Percentiles rank a stretch among this genome's conserved stretches.
phyloP scores from a whole-genome alignment of 2,329 filamentous ascomycete genomes.

The Neonectria punicea region DNA sequence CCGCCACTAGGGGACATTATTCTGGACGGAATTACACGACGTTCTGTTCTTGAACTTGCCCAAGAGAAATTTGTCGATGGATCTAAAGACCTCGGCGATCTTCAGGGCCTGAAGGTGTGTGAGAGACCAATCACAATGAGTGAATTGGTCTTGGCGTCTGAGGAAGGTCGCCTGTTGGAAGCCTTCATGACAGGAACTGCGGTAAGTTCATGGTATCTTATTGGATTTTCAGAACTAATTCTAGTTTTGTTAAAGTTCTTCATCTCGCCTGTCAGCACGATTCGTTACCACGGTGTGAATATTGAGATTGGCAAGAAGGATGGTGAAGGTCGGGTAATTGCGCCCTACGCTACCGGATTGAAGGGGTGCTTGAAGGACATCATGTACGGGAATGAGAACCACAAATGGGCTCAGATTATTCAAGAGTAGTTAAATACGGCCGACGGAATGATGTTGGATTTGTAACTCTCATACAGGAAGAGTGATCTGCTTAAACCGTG shows the following conservation, averaged over 20 bases:
- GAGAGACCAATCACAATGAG: conserved; percentile 1
- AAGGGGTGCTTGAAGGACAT: background rate
- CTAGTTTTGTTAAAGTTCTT: background rate
- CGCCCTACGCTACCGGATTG: background rate
- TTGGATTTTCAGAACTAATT: background rate
- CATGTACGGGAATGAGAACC: background rate
- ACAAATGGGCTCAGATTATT: background rate
- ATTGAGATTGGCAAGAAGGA: background rate
- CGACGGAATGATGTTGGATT: no score
- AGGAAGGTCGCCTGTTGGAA: conserved; percentile 7
- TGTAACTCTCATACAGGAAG: no score
- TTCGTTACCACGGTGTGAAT: background rate
- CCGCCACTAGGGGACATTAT: background rate
- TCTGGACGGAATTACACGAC: conserved; percentile 5
- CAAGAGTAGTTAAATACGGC: no score
- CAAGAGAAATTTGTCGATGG: background rate
- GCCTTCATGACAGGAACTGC: conserved; percentile 8
- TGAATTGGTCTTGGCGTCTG: conserved; percentile 1
- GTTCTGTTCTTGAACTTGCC: background rate
- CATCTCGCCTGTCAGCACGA: background rate
- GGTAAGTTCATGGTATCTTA: background rate
- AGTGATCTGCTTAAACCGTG: no score
- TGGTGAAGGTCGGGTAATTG: no score
- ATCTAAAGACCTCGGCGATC: background rate
- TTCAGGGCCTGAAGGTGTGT: background rate